Base-by-base conservation (phyloP, 495 filamentous ascomycete genomes). In the Xylaria acuta region DNA sequence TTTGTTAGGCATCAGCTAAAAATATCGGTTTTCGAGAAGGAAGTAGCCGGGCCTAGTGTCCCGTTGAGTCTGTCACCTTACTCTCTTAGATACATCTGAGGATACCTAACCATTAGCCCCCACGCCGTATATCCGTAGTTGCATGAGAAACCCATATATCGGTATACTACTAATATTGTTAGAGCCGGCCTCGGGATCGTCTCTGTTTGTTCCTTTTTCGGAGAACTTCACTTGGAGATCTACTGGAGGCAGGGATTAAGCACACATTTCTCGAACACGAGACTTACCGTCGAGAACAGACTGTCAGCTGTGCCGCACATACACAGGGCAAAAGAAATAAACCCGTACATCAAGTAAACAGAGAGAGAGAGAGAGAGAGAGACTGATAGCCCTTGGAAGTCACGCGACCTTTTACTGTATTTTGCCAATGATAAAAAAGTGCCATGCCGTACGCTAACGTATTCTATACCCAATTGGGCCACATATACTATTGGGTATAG, bases 341-440 rank as follows among this genome's bases (percentile, higher is more conserved):
- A 18, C 22, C 38, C 58, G 32, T 18, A 22, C 22, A 54, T 30
- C 8, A 22, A 27, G 2, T 11, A 14, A 59, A 27, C 22, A 5
- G 9, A 59, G n/a, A n/a, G n/a, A n/a, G n/a, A n/a, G n/a, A n/a
- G n/a, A n/a, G n/a, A n/a, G n/a, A n/a, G 3, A 58, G n/a, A 62
- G 11, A 7, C 22, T 43, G 59, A 63, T 43, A 43, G 11, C 38
- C 30, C 34, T 63, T 63, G n/a, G 18, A 38, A 22, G 60, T 41
- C 60, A 64, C 60, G 38, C 60, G 60, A 64, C 27, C 36, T 30
- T 30, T 43, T 64, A 64, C 58, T 60, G 22, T n/a, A 64, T 43
- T 25, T 14, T 20, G 34, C 1, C 5, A 25, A 16, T 59, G 38
- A 7, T 63, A 27, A 11, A 34, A 34, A 43, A 27, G 60, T 3